Conservation (phyloP, 345 rosid species). For the Heritiera littoralis region DNA sequence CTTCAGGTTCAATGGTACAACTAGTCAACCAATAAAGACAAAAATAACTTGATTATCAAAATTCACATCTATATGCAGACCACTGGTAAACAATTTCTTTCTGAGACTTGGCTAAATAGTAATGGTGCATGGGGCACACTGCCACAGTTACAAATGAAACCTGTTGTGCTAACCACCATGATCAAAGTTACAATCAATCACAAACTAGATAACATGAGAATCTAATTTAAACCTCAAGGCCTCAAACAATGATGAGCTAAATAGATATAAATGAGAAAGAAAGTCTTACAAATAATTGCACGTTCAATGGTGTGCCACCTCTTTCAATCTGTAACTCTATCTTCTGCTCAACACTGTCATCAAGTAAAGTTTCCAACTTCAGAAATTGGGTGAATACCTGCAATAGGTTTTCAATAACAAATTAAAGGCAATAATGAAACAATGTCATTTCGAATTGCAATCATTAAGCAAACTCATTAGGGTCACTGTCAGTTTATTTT, state of each 20-base stretch:
- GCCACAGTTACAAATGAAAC: not conserved
- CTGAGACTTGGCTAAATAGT: not conserved
- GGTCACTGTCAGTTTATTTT: not conserved
- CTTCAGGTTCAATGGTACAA: not conserved
- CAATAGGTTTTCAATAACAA: conserved; percentile 27
- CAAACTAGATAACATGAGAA: conserved; percentile 5
- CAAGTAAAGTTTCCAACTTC: conserved; percentile 76
- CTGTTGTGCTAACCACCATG: not conserved
- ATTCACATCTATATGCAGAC: not conserved
- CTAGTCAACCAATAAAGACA: not conserved
- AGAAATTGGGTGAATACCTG: conserved; percentile 90
- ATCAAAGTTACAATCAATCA: not conserved
- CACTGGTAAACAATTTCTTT: not conserved
- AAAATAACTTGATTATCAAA: not conserved
- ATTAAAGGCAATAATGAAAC: conserved; percentile 21
- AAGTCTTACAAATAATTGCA: conserved; percentile 68
- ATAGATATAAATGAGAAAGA: conserved; percentile 13
- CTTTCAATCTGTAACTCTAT: conserved; percentile 82
- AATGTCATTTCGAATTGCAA: not conserved
- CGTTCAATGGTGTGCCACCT: conserved; percentile 69
- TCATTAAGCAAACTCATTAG: not conserved
- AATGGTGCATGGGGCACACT: not conserved
- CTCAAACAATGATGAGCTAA: not conserved
- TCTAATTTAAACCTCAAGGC: not conserved
- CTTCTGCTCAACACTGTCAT: conserved; percentile 65